Evolutionary conservation across 2,329 filamentous ascomycete genomes (phyloP).

Genomic region (Phialophora chinensis): DNA sequence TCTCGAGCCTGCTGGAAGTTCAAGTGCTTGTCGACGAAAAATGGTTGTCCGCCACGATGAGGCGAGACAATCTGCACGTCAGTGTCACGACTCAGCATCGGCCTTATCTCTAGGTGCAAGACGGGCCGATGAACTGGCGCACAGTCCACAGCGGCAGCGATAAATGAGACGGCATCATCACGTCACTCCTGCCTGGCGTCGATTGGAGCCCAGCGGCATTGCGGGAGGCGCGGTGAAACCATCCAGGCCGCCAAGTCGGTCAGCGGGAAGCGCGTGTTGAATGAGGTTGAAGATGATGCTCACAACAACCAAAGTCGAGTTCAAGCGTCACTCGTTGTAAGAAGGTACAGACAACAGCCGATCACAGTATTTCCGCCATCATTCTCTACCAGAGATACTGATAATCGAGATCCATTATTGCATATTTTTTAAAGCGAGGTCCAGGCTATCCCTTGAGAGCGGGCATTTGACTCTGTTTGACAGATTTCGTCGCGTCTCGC

Average conservation of each 20-base stretch:
- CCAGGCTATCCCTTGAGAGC: not conserved
- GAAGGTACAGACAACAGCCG: not conserved
- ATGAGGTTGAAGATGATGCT: not conserved
- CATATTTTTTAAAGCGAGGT: not conserved
- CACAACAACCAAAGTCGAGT: not conserved
- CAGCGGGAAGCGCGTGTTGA: not conserved
- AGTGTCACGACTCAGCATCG: slow-evolving; percentile 1
- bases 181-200: slow-evolving; percentile 14
- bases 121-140: not conserved
- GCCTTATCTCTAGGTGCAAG: not conserved
- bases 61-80: slow-evolving; percentile 10
- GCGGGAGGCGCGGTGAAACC: slow-evolving; percentile 21
- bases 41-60: not conserved
- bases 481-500: slow-evolving; percentile 6
- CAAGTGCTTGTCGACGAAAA: not conserved
- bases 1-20: not conserved
- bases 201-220: slow-evolving; percentile 22
- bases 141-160: not conserved
- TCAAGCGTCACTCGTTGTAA: not conserved
- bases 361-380: not conserved
- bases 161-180: slow-evolving; percentile 26
- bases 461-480: too few relatives aligned
- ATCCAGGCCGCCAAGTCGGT: slow-evolving; percentile 27
- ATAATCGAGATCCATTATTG: not conserved
- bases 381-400: not conserved